Base-by-base conservation (phyloP, 805 yeast genomes). In the Myxozyma monticola region DNA sequence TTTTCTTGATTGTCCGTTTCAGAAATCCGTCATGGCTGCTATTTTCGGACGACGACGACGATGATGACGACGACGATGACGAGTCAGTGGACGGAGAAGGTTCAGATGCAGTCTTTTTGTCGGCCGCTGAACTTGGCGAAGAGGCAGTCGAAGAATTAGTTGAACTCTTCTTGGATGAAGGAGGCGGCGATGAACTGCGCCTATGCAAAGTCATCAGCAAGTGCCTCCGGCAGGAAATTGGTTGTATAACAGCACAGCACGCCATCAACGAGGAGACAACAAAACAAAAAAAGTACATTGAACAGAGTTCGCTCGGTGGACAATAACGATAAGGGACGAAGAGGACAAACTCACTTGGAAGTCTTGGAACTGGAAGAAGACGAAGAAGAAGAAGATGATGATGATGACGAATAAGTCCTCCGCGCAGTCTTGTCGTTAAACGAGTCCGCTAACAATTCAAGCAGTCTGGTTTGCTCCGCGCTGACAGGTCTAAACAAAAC, bases 381-480 rank as follows among this genome's bases (percentile, higher is more conserved):
- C 17, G 39, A 20, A 6, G 49, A 17, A 10, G 50, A 40, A 3
- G 50, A 18, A 18, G 18, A n/a, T 26, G 45, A 24, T 18, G 49
- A 39, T 12, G 49, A 21, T 37, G 14, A 14, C 15, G 30, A 10
- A 3, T 10, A 9, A 6, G 37, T 37, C 24, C 51, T 41, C 8
- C 56, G 45, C 5, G 99, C 99, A 21, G 75, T 76, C 37, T 74
- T 74, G 67, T 93, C 99, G 51, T 85, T 80, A 42, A 85, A 78
- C 1, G 95, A 85, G 64, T 89, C 96, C 1, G 99, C 99, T 56
- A 93, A 76, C 0, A 96, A 96, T 67, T 93, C 99, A 62, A 95
- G 76, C 48, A 93, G 72, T 25, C 95, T 95, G 10, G 83, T 84
- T 67, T 93, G 96, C 1, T 93, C 84, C 12, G 91, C 86, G 21